phyloP scores from a whole-genome alignment of 768 basidiomycete species.

The Boletus bicolor region DNA sequence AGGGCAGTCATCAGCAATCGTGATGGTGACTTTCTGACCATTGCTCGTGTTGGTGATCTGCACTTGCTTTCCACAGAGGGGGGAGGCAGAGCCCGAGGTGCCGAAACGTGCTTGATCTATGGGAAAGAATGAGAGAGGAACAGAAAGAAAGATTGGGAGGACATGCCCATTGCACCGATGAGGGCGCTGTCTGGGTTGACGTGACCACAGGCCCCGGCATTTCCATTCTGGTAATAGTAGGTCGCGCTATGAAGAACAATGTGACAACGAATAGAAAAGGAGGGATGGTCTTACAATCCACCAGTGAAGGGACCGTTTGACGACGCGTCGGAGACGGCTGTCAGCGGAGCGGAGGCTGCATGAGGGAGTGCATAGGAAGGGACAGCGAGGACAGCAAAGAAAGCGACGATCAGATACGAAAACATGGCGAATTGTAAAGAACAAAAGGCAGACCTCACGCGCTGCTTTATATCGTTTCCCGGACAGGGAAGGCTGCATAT shows the following conservation, averaged over 20 bases:
- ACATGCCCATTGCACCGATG: constrained; percentile 64
- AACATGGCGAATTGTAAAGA: constrained; percentile 23
- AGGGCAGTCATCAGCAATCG: too few relatives aligned
- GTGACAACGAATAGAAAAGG: neutral
- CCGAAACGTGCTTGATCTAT: too few relatives aligned
- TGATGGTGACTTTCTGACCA: too few relatives aligned
- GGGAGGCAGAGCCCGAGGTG: constrained; percentile 12
- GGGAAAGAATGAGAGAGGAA: neutral
- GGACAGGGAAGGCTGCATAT: too few relatives aligned
- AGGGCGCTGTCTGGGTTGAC: constrained; percentile 51
- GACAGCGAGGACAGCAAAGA: constrained; percentile 59
- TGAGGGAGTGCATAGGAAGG: constrained; percentile 32
- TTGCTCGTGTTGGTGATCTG: too few relatives aligned
- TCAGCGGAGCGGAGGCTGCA: neutral
- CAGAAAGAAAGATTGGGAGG: neutral
- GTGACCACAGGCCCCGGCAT: constrained; percentile 76
- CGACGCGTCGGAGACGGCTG: constrained; percentile 5
- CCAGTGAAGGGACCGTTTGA: constrained; percentile 25
- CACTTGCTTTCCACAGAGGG: too few relatives aligned
- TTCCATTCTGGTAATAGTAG: constrained; percentile 67
- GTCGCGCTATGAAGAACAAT: constrained; percentile 45
- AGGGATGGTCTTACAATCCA: constrained; percentile 42
- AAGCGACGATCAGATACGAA: constrained; percentile 39
- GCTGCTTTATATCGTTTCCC: neutral
- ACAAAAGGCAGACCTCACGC: neutral